Evolutionary conservation across 768 basidiomycete genomes (phyloP).

Genomic region (Phlegmacium glaucopus): DNA sequence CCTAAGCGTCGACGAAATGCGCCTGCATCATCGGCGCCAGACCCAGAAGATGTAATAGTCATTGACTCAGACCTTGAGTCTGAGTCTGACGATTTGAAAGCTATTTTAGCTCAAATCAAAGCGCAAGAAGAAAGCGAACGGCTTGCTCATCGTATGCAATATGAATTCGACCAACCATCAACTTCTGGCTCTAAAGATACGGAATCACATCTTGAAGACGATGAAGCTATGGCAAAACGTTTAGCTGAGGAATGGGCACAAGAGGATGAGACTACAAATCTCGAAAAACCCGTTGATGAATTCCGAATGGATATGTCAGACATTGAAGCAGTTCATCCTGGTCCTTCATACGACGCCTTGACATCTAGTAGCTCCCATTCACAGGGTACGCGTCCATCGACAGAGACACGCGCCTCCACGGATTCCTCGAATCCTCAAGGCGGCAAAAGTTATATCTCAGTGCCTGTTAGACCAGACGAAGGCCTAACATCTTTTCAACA

Average conservation of each 20-base stretch:
- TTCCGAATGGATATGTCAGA: not conserved
- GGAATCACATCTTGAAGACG: constrained; percentile 24
- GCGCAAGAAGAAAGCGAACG: constrained; percentile 42
- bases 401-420: not conserved
- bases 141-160: constrained; percentile 33
- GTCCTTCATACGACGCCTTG: too few relatives aligned
- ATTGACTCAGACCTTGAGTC: constrained; percentile 33
- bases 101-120: constrained; percentile 37
- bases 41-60: constrained; percentile 17
- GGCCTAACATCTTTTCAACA: constrained; percentile 28
- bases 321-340: constrained; percentile 6
- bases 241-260: constrained; percentile 39
- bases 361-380: too few relatives aligned
- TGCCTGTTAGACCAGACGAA: constrained; percentile 12
- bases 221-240: constrained; percentile 34
- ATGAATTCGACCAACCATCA: constrained; percentile 16
- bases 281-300: too few relatives aligned
- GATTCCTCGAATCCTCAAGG: not conserved
- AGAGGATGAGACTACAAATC: constrained; percentile 7
- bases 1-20: constrained; percentile 17
- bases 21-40: constrained; percentile 5
- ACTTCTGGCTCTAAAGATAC: constrained; percentile 7
- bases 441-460: not conserved
- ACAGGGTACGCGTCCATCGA: too few relatives aligned
- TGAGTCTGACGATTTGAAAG: constrained; percentile 28